Evolutionary conservation across 1,139 yeast species (phyloP), one percentile per base, ranked within the genome.

Genomic region (Protomyces arabidopsidicola): DNA sequence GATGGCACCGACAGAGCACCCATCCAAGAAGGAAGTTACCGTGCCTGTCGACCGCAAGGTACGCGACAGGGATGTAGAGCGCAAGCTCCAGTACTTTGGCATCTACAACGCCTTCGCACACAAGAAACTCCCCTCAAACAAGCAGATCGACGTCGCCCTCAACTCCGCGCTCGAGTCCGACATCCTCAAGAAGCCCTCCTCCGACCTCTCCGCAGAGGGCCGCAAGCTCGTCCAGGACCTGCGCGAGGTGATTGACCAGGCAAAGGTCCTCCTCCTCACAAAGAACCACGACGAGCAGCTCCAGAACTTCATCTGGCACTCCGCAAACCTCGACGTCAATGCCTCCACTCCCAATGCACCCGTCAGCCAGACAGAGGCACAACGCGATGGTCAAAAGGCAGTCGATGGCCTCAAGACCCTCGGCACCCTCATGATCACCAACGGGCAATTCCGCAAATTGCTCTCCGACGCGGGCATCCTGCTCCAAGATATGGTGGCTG

Each of bases 361-460:
- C 16, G 55, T 59, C 14, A 38, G 54, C 6, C 20, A 34, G 18
- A 60, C 36, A 61, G 31, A 60, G 42, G 65, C 64, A 24, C 55
- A 54, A 24, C 39, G 38, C 16, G 58, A 58, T n/a, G 64, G 60
- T 10, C 57, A 57, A 16, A 16, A 42, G 36, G 50, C 61, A 3
- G 54, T 67, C n/a, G 51, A 58, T 18, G 66, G 68, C 6, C 56
- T 68, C 34, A 62, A 64, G 53, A 64, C 68, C n/a, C 60, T 68
- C 8, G 70, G 70, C 18, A 60, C 65, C 8, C 50, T 67, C 45
- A 57, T 68, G 39, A 45, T 68, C 58, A 67, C 69, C 35, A 68
- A 68, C 53, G 70, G 69, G 8, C 68, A 68, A 54, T 68, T 68
- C 66, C 68, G 70, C 48, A 67, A 67, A 55, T 63, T 68, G 18